Percentiles rank a stretch among this genome's conserved stretches.
These are phyloP conservation scores for Cladophialophora carrionii DNA, from an alignment of 2,329 filamentous ascomycete genomes.

Conservation along the genomic window DNA sequence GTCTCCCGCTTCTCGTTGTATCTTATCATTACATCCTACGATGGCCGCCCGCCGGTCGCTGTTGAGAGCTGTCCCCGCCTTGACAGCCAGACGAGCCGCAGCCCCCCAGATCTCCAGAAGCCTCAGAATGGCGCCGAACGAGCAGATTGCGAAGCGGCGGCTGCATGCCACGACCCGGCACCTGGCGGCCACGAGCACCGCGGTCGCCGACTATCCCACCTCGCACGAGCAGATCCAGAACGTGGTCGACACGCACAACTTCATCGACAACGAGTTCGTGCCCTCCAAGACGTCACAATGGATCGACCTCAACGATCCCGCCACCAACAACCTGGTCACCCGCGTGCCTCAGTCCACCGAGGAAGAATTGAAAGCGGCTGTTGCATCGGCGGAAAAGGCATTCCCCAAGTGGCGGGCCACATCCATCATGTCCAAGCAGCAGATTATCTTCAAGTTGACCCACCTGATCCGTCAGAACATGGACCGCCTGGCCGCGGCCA, in stretches of 20 bases:
- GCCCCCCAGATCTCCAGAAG: constrained; percentile 26
- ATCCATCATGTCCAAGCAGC: constrained; percentile 63
- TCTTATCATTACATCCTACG: neutral
- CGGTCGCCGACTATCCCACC: constrained; percentile 58
- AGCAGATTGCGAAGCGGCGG: constrained; percentile 36
- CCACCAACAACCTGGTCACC: constrained; percentile 69
- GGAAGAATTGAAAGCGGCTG: constrained; percentile 64
- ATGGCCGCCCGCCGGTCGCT: constrained; percentile 36
- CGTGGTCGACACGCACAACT: constrained; percentile 63
- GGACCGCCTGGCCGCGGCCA: constrained; percentile 67
- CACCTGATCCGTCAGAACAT: constrained; percentile 66
- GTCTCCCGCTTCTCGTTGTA: neutral
- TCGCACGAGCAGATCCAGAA: constrained; percentile 60
- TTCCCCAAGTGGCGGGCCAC: constrained; percentile 65
- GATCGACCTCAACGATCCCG: constrained; percentile 67
- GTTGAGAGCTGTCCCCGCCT: constrained; percentile 35
- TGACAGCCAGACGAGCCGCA: constrained; percentile 35
- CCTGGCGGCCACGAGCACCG: constrained; percentile 55
- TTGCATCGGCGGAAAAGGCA: constrained; percentile 65
- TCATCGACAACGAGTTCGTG: constrained; percentile 66
- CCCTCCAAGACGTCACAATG: constrained; percentile 62
- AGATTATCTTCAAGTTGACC: constrained; percentile 70
- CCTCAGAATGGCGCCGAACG: constrained; percentile 37
- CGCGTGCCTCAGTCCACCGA: constrained; percentile 68
- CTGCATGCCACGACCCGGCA: constrained; percentile 61